Conservation (phyloP, 2,329 filamentous ascomycete genomes). For the Cytospora leucostoma region DNA sequence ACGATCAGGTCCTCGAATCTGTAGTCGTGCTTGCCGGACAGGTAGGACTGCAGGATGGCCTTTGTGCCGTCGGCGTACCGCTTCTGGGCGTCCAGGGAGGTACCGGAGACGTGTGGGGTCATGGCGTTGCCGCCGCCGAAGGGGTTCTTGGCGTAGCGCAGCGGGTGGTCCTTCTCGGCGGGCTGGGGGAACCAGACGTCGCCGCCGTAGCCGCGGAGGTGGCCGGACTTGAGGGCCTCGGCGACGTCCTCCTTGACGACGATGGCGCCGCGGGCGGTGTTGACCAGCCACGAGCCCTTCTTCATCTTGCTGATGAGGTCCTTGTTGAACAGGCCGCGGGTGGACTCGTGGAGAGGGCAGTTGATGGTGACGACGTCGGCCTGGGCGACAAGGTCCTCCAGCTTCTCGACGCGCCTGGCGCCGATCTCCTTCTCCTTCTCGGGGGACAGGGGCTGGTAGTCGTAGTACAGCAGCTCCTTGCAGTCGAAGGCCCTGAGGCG, state of each 20-base stretch:
- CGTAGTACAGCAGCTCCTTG: conserved; percentile 99
- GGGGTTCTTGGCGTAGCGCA: conserved; percentile 90
- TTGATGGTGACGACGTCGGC: conserved; percentile 99
- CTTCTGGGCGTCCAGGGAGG: conserved; percentile 96
- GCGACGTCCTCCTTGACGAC: conserved; percentile 99
- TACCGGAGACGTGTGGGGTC: conserved; percentile 98
- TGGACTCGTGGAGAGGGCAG: conserved; percentile 99
- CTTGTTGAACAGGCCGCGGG: conserved; percentile 96
- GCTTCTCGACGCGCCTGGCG: conserved; percentile 80
- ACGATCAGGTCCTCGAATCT: conserved; percentile 88
- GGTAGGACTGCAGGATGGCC: conserved; percentile 88
- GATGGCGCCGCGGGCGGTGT: conserved; percentile 98
- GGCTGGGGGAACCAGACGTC: conserved; percentile 98
- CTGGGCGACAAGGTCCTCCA: conserved; percentile 92
- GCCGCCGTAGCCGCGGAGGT: conserved; percentile 85
- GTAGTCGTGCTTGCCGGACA: conserved; percentile 86
- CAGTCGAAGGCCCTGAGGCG: conserved; percentile 97
- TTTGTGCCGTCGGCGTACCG: conserved; percentile 87
- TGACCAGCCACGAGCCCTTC: conserved; percentile 94
- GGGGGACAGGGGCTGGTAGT: conserved; percentile 90
- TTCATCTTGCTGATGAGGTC: conserved; percentile 99
- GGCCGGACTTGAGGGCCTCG: conserved; percentile 85
- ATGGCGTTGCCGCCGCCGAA: conserved; percentile 98
- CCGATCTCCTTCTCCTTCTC: conserved; percentile 96
- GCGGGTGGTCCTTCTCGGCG: conserved; percentile 86